Evolutionary conservation across 805 yeast species (phyloP).

Genomic region (Zygoascus tannicola): DNA sequence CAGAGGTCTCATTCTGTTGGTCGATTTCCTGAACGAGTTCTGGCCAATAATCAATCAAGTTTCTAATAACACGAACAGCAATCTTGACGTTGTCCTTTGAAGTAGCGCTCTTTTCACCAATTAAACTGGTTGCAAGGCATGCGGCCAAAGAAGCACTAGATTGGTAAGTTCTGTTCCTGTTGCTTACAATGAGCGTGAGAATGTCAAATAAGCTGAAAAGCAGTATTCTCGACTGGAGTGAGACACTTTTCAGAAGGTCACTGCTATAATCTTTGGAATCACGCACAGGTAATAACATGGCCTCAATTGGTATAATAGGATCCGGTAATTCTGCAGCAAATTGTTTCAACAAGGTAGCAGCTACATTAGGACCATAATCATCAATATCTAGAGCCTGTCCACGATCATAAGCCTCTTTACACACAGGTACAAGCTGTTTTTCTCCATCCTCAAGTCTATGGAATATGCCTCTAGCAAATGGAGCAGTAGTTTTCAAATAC

Average conservation of each 20-base stretch:
- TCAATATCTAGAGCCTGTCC: conserved; percentile 45
- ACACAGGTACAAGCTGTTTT: conserved; percentile 16
- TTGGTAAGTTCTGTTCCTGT: conserved; percentile 30
- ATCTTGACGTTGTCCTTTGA: conserved; percentile 41
- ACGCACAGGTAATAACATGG: conserved; percentile 44
- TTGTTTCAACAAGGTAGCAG: conserved; percentile 36
- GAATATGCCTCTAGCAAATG: conserved; percentile 12
- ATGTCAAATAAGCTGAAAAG: conserved; percentile 38
- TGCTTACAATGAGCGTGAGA: conserved; percentile 34
- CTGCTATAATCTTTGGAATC: conserved; percentile 40
- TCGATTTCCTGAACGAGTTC: conserved; percentile 17
- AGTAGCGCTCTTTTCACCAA: conserved; percentile 39
- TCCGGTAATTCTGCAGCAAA: conserved; percentile 43
- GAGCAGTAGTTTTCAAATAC: conserved; percentile 12
- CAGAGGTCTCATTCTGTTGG: too few species aligned
- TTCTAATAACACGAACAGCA: conserved; percentile 45
- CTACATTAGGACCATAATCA: conserved; percentile 48
- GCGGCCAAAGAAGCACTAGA: conserved; percentile 36
- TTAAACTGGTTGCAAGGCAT: conserved; percentile 45
- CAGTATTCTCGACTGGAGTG: conserved; percentile 19
- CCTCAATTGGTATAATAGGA: conserved; percentile 44
- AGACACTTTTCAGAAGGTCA: conserved; percentile 20
- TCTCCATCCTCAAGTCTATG: conserved; percentile 16
- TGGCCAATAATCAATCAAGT: conserved; percentile 44
- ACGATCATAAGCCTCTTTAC: conserved; percentile 32